Base-by-base conservation (phyloP, 129 eudicot species). In the Escallonia rubra region DNA sequence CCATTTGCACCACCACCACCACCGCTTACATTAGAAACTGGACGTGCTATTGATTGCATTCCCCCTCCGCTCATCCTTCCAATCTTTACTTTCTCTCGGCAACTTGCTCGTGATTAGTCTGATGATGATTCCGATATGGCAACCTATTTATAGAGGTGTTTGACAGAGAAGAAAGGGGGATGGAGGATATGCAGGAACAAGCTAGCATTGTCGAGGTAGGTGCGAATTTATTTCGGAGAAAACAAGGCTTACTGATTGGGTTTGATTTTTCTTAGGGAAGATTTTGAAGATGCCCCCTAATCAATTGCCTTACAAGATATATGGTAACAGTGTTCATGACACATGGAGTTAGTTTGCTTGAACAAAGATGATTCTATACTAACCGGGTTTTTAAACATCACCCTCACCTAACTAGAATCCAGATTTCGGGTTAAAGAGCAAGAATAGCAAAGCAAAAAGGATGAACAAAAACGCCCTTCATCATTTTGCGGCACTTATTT, bases 31-130 rank as follows among this genome's bases (percentile, higher is more conserved):
- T 76, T 69, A 3, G 79, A 14, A 4, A 68, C 45, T 40, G 77
- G 68, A 45, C 41, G 65, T 41, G 81, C 65, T 45, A 76, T 53
- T 10, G 88, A 82, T 43, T 71, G 84, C 79, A 67, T 86, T 43
- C 74, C 68, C 14, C 76, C 74, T 74, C 38, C 74, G 41, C 43
- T 54, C 52, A 7, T 68, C 7, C 34, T 50, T 49, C 64, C 11
- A 8, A 14, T 57, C 48, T 45, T 16, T 6, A 43, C 5, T 14
- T 72, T 49, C 0, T 34, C 12, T 3, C 4, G 5, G 2, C 3
- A 41, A 13, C 59, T 56, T 44, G 64, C 11, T 52, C 14, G 0
- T 54, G 38, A 54, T 13, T n/a, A 11, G 59, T 12, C 14, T 14
- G 16, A 4, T 54, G 3, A n/a, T 3, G 23, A 44, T 57, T 34